Conservation (phyloP, 164 flowering plant genomes). For the Amborella trichopoda region DNA sequence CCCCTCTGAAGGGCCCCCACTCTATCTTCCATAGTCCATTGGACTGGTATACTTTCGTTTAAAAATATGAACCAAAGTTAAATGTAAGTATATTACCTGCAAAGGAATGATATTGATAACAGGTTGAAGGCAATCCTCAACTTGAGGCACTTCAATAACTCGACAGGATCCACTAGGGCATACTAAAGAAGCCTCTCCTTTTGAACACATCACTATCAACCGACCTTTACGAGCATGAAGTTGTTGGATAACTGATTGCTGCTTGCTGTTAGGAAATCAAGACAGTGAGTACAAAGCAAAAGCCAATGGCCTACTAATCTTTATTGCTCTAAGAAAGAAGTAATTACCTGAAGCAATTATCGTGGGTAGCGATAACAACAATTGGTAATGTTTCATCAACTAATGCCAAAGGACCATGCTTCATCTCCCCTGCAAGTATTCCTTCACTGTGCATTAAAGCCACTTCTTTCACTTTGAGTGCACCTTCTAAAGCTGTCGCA, state of each 20-base stretch:
- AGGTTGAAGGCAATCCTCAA: constrained; percentile 94
- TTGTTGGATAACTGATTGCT: constrained; percentile 95
- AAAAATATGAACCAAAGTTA: too few species aligned
- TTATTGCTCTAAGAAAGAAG: too few species aligned
- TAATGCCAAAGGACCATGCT: constrained; percentile 96
- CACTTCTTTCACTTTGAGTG: constrained; percentile 95
- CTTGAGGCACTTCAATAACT: constrained; percentile 87
- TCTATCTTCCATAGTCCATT: too few species aligned
- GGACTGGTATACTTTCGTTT: too few species aligned
- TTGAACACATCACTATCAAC: constrained; percentile 77
- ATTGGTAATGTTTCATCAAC: constrained; percentile 95
- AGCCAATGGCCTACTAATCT: too few species aligned
- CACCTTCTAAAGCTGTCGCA: constrained; percentile 95
- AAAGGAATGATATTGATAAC: constrained; percentile 83
- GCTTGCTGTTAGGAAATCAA: constrained; percentile 56
- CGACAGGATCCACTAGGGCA: constrained; percentile 56
- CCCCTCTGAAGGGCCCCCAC: too few species aligned
- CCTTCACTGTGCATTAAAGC: constrained; percentile 99
- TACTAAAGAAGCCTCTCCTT: constrained; percentile 70
- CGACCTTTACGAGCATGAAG: constrained; percentile 96
- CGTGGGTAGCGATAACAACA: constrained; percentile 87
- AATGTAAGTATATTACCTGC: constrained; percentile 63
- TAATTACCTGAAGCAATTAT: constrained; percentile 81
- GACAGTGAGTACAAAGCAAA: constrained; percentile 7
- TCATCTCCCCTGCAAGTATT: constrained; percentile 98